A percentile compares a stretch with the other conserved stretches of the same genome.
phyloP scores from a whole-genome alignment of 75 land plant species.

The Picea sitchensis region DNA sequence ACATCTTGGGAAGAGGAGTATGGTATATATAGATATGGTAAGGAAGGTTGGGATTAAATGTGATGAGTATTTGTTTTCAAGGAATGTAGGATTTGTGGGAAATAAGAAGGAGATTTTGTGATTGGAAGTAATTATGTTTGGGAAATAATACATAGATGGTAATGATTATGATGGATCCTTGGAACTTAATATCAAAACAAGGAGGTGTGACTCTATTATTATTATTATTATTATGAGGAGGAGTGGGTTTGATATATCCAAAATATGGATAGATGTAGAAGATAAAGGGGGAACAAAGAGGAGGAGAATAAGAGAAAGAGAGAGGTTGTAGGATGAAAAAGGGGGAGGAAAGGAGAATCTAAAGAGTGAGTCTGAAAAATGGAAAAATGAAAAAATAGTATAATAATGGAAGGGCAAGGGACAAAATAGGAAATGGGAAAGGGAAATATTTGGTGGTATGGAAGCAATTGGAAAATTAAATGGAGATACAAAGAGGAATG shows the following conservation, averaged over 20 bases:
- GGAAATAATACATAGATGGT: conserved; percentile 18
- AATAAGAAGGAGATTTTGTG: no score
- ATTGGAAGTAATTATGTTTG: no score
- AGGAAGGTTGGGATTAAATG: no score
- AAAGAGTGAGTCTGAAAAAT: conserved; percentile 13
- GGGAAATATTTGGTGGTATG: conserved; percentile 57
- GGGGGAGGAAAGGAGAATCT: conserved; percentile 14
- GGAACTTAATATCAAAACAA: conserved; percentile 42
- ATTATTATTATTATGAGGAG: neutral
- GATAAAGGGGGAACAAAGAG: conserved; percentile 1
- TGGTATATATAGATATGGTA: no score
- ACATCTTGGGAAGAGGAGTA: no score
- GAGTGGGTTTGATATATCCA: neutral
- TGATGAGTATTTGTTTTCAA: no score
- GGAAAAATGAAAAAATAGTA: neutral
- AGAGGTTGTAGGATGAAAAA: conserved; percentile 14
- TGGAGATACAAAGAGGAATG: conserved; percentile 52
- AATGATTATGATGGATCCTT: conserved; percentile 28
- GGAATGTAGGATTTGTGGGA: no score
- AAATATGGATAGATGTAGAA: conserved; percentile 7
- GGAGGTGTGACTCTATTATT: conserved; percentile 11
- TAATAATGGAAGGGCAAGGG: neutral
- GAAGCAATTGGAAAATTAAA: conserved; percentile 68
- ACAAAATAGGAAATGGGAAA: conserved; percentile 15
- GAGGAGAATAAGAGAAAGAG: neutral